A percentile compares a stretch with the other conserved stretches of the same genome.
phyloP scores from a whole-genome alignment of 345 rosid species.

The Rhodomyrtus tomentosa region DNA sequence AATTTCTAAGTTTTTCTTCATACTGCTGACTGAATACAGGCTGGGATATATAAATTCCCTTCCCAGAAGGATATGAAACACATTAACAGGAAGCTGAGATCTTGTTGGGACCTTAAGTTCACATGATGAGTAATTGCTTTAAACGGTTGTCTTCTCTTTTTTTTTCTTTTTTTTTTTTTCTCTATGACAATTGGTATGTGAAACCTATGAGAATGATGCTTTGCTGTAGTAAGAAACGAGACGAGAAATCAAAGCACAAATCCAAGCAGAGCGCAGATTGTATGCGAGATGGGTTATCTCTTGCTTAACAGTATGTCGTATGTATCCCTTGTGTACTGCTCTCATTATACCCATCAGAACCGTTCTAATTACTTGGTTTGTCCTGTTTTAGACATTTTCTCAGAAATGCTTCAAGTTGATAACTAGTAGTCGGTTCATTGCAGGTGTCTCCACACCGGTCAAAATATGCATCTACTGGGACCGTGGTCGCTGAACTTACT shows the following conservation, averaged over 20 bases:
- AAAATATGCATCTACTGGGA: background rate
- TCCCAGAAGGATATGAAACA: conserved; percentile 96
- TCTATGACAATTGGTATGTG: background rate
- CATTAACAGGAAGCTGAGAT: conserved; percentile 81
- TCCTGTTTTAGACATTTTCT: background rate
- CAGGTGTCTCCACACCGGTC: background rate
- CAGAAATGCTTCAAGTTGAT: background rate
- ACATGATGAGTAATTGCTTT: conserved; percentile 54
- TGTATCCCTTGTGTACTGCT: background rate
- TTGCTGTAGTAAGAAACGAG: conserved; percentile 63
- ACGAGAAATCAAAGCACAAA: conserved; percentile 86
- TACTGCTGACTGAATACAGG: conserved; percentile 20
- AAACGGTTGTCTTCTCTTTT: background rate
- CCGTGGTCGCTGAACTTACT: background rate
- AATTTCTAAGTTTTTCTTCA: background rate
- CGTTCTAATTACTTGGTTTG: background rate
- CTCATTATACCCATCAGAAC: background rate
- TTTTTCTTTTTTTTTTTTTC: background rate
- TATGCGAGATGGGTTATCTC: conserved; percentile 19
- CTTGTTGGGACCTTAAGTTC: conserved; percentile 83
- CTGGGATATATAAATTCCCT: conserved; percentile 55
- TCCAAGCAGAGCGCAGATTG: conserved; percentile 49
- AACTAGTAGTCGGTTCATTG: background rate
- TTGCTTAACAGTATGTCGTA: conserved; percentile 3
- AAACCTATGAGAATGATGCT: background rate